phyloP scores from a whole-genome alignment of 805 yeast genomes.

The Yarrowia phangngaensis region DNA sequence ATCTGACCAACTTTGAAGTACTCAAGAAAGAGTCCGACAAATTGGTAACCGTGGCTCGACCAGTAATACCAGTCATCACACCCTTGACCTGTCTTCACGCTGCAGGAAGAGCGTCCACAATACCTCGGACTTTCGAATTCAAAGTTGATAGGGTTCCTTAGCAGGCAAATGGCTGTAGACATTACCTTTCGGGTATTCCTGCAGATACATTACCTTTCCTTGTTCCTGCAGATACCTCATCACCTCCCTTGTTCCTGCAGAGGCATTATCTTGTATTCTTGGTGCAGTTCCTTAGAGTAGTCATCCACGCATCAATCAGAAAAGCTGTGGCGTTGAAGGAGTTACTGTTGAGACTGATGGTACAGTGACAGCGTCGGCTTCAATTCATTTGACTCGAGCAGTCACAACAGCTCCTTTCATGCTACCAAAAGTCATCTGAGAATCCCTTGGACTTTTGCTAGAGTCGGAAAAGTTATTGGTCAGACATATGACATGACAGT shows the following conservation, averaged over 20 bases:
- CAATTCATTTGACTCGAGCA: constrained; percentile 10
- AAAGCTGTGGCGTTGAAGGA: constrained; percentile 34
- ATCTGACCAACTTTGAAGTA: constrained; percentile 65
- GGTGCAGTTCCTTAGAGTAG: constrained; percentile 28
- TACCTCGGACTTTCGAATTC: constrained; percentile 8
- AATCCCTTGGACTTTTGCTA: constrained; percentile 5
- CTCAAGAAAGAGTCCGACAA: constrained; percentile 71
- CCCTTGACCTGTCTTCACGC: constrained; percentile 67
- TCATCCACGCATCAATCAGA: constrained; percentile 33
- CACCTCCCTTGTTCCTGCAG: too few species aligned
- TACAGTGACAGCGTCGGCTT: constrained; percentile 31
- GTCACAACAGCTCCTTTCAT: constrained; percentile 13
- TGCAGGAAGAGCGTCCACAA: constrained; percentile 15
- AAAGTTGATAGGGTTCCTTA: constrained; percentile 37
- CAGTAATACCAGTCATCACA: constrained; percentile 70
- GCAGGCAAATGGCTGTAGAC: constrained; percentile 39
- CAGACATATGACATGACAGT: too few species aligned
- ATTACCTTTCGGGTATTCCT: too few species aligned
- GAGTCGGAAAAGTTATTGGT: too few species aligned
- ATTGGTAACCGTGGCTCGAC: constrained; percentile 75
- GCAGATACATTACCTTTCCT: too few species aligned
- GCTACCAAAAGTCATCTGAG: constrained; percentile 9
- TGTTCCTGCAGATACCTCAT: too few species aligned
- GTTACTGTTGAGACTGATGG: constrained; percentile 27
- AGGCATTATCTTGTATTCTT: constrained; percentile 29